Base-by-base conservation (phyloP, 2,329 filamentous ascomycete genomes). In the Juglanconis oblonga region DNA sequence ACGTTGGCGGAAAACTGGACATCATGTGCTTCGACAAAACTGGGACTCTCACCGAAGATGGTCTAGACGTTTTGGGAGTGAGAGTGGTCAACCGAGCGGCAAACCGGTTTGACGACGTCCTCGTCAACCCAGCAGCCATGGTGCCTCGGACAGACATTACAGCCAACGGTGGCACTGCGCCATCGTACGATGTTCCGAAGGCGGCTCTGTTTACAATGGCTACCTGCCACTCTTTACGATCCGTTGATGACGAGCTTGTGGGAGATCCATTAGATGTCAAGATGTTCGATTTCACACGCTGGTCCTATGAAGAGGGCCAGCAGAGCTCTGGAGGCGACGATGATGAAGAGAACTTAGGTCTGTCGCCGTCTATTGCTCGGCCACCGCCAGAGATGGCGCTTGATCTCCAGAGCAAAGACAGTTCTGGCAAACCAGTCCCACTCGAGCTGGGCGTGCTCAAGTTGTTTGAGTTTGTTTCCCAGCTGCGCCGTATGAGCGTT, bases 1-100 rank as follows among this genome's bases (percentile, higher is more conserved):
- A 98, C 69, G 92, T 99, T 5, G 95, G 91, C 14, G 95, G 96
- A 53, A 98, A 98, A 74, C 78, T 99, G 4, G 95, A 99, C 70
- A 86, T 98, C 10, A 90, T 99, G 76, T 97, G 94, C 74, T 99
- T 99, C 65, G 95, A 99, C 76, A 99, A 99, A 77, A 99, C 95
- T 0, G 95, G 95, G n/a, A 99, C 95, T 0, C 78, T 99, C 57
- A 99, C 95, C 0, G 95, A 98, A 74, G 95, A 99, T 72, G 95
- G 95, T 0, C 77, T 99, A 47, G 96, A 99, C 72, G 91, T 99
- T 17, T 81, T 99, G 11, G 95, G 95, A 11, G 87, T 97, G 24
- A 87, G 92, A 38, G 86, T 95, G 6, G 91, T 92, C 9, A 86
- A 89, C 58, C 79, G 82, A 52, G 81, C 82, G 1, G 74, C 76